A percentile compares a stretch with the other conserved stretches of the same genome.
Evolutionary conservation across 2,329 filamentous ascomycete species (phyloP).

Genomic region (Botrytis porri): DNA sequence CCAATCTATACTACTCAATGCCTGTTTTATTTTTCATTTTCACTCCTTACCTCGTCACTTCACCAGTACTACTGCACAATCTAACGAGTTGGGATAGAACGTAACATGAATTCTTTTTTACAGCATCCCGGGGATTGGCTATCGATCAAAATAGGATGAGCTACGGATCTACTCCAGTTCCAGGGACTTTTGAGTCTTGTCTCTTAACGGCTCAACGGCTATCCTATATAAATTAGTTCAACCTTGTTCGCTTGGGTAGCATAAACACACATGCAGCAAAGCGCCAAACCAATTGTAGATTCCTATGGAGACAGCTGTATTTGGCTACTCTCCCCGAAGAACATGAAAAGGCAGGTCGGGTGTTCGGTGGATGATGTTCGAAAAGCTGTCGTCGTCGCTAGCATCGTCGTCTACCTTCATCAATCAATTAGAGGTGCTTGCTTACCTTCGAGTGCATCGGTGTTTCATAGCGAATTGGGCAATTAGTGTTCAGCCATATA

Average conservation of each 20-base stretch:
- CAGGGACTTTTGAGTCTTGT: not conserved
- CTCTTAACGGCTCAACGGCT: not conserved
- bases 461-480: conserved; percentile 11
- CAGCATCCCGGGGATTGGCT: not conserved
- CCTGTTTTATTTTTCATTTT: not conserved
- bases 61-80: conserved; percentile 2
- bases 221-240: not conserved
- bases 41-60: not conserved
- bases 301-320: not conserved
- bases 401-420: not conserved
- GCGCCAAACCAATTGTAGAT: not conserved
- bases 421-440: not conserved
- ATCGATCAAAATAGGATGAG: not conserved
- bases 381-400: not conserved
- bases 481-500: conserved; percentile 2
- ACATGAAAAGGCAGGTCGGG: not conserved
- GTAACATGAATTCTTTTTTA: conserved; percentile 2
- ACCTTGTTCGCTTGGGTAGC: not conserved
- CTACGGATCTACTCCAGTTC: not conserved
- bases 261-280: not conserved
- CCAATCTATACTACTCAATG: not conserved
- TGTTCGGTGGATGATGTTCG: not conserved
- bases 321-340: not conserved
- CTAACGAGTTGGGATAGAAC: not conserved
- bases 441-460: not conserved